Conservation (phyloP, 2,329 filamentous ascomycete genomes). For the Pseudocercospora fuligena region DNA sequence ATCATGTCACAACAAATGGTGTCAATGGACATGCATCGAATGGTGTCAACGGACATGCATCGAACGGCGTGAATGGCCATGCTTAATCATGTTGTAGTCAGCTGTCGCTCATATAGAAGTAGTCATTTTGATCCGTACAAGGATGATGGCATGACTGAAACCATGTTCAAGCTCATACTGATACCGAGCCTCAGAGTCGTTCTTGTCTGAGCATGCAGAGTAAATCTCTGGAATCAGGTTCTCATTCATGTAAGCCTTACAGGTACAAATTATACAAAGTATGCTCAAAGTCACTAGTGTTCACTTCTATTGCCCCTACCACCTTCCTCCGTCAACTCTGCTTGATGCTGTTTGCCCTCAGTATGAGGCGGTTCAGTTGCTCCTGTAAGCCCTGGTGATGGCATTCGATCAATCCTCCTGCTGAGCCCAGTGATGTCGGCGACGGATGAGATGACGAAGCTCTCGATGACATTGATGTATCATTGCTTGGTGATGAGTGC, state of each 20-base stretch:
- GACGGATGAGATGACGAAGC: not conserved
- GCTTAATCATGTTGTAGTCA: not conserved
- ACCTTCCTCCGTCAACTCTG: not conserved
- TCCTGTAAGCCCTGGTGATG: conserved; percentile 6
- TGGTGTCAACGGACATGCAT: not conserved
- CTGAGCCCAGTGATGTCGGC: not conserved
- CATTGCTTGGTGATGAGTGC: not conserved
- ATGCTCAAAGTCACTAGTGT: not conserved
- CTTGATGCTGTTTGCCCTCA: conserved; percentile 8
- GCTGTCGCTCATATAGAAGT: too few relatives aligned
- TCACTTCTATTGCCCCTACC: not conserved
- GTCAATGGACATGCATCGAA: conserved; percentile 10
- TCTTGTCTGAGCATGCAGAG: too few relatives aligned
- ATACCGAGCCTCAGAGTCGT: too few relatives aligned
- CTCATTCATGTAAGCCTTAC: too few relatives aligned
- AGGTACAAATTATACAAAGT: too few relatives aligned
- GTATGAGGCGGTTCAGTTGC: not conserved
- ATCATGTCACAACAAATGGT: conserved; percentile 10
- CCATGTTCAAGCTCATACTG: too few relatives aligned
- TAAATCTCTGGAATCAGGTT: too few relatives aligned
- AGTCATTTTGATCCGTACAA: too few relatives aligned
- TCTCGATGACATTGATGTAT: not conserved
- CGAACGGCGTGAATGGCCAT: not conserved
- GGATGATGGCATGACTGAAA: too few relatives aligned
- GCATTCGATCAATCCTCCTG: not conserved